Conservation (phyloP, 208 protist species). For the Leishmania major region DNA sequence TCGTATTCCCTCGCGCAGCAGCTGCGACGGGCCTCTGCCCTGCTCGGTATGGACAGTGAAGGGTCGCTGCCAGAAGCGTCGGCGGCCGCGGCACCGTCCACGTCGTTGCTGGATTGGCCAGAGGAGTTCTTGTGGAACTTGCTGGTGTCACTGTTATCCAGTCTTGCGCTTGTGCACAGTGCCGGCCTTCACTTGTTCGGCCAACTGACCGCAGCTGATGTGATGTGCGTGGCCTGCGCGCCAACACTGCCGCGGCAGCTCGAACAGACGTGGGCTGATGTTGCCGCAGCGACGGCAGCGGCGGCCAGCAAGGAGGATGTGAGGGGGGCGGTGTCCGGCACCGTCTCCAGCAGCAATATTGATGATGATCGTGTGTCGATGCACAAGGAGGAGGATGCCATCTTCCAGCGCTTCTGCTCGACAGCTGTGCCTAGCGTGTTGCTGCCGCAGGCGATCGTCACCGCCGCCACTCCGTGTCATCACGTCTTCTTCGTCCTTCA, state of each 20-base stretch:
- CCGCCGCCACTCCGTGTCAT: slow-evolving; percentile 45
- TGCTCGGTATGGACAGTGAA: slow-evolving; percentile 3
- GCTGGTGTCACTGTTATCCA: slow-evolving; percentile 61
- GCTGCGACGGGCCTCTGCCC: slow-evolving; percentile 21
- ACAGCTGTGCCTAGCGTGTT: slow-evolving; percentile 27
- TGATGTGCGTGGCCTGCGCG: slow-evolving; percentile 71
- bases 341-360: neutral
- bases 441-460: slow-evolving; percentile 37
- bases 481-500: slow-evolving; percentile 51
- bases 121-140: slow-evolving; percentile 84
- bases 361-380: neutral
- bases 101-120: slow-evolving; percentile 54
- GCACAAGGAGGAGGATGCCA: neutral
- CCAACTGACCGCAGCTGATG: slow-evolving; percentile 53
- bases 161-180: slow-evolving; percentile 61
- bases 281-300: neutral
- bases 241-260: slow-evolving; percentile 30
- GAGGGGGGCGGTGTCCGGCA: neutral
- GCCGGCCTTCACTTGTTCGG: slow-evolving; percentile 71
- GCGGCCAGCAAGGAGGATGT: neutral
- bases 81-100: slow-evolving; percentile 4
- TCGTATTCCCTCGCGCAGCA: slow-evolving; percentile 26
- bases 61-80: neutral
- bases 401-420: slow-evolving; percentile 29
- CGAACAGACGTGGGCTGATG: slow-evolving; percentile 32